These are phyloP conservation scores for Nepenthes mirabilis DNA, from an alignment of 148 eudicot species.

Conservation along the genomic window DNA sequence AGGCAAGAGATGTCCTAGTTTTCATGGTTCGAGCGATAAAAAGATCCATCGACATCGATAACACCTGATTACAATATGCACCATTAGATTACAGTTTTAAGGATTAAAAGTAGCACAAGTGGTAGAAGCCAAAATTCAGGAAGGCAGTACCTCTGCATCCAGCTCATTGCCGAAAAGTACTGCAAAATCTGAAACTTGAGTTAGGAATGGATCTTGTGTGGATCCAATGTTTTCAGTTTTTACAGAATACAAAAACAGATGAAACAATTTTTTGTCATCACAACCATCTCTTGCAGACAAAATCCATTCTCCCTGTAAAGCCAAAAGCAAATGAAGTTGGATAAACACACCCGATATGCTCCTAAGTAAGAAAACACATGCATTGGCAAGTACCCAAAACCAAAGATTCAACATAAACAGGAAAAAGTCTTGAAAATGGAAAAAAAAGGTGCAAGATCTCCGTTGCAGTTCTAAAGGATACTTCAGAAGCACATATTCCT, in stretches of 20 bases:
- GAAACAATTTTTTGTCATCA: conserved; percentile 36
- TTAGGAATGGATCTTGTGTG: conserved; percentile 66
- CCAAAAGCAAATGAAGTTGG: conserved; percentile 6
- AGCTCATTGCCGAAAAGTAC: conserved; percentile 85
- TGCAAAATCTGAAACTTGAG: conserved; percentile 80
- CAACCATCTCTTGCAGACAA: conserved; percentile 56
- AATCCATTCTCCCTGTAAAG: conserved; percentile 88
- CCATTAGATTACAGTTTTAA: background rate
- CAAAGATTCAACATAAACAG: background rate
- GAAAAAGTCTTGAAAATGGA: background rate
- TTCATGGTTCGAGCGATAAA: conserved; percentile 92
- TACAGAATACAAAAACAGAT: conserved; percentile 66
- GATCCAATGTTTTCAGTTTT: conserved; percentile 66
- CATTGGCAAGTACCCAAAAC: background rate
- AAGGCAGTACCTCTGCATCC: conserved; percentile 85
- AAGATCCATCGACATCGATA: conserved; percentile 98
- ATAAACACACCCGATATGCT: background rate
- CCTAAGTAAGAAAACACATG: background rate
- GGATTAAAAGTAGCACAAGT: background rate
- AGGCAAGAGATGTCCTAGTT: conserved; percentile 71
- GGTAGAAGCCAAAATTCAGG: background rate
- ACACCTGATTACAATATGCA: conserved; percentile 39
- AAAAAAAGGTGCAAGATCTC: background rate
- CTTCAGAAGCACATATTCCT: too few species aligned
- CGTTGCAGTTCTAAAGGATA: background rate